phyloP scores from a whole-genome alignment of 1,284 basidiomycete species.

The Wolfiporia cocos region DNA sequence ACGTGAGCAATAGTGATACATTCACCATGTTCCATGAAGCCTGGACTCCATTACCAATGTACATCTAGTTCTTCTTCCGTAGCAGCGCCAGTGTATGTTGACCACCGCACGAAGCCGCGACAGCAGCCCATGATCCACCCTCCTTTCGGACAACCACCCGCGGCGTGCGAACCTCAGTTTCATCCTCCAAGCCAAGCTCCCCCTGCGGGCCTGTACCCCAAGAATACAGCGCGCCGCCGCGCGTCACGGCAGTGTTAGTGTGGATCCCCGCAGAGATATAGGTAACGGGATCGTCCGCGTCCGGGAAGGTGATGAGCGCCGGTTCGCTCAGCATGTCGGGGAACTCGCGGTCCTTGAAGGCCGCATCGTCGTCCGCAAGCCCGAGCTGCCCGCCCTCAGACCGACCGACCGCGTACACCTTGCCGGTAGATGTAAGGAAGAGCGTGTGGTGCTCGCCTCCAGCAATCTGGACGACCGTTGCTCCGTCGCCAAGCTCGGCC shows the following conservation, averaged over 20 bases:
- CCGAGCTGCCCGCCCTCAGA: conserved; percentile 79
- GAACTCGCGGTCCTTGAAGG: conserved; percentile 45
- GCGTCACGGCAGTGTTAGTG: conserved; percentile 77
- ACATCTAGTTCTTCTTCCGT: conserved; percentile 32
- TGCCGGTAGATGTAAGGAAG: conserved; percentile 79
- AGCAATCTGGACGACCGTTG: conserved; percentile 63
- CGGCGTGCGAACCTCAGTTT: conserved; percentile 51
- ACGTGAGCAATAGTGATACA: no score
- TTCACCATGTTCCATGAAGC: no score
- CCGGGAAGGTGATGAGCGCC: conserved; percentile 62
- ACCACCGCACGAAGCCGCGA: conserved; percentile 59
- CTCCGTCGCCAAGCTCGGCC: conserved; percentile 52
- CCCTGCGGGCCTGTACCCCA: conserved; percentile 81
- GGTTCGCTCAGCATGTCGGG: conserved; percentile 55
- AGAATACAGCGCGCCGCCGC: conserved; percentile 71
- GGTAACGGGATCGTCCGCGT: conserved; percentile 51
- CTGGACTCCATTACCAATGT: no score
- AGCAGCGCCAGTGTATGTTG: conserved; percentile 69
- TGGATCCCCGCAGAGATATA: conserved; percentile 73
- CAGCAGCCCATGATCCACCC: conserved; percentile 60
- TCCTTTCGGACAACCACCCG: conserved; percentile 60
- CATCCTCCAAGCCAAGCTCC: conserved; percentile 59
- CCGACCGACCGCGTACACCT: conserved; percentile 80
- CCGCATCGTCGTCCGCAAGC: conserved; percentile 50
- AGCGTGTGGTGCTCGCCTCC: conserved; percentile 85